Evolutionary conservation across 768 basidiomycete species (phyloP), one percentile per base, ranked within the genome.

Genomic region (Collybiopsis confluens): DNA sequence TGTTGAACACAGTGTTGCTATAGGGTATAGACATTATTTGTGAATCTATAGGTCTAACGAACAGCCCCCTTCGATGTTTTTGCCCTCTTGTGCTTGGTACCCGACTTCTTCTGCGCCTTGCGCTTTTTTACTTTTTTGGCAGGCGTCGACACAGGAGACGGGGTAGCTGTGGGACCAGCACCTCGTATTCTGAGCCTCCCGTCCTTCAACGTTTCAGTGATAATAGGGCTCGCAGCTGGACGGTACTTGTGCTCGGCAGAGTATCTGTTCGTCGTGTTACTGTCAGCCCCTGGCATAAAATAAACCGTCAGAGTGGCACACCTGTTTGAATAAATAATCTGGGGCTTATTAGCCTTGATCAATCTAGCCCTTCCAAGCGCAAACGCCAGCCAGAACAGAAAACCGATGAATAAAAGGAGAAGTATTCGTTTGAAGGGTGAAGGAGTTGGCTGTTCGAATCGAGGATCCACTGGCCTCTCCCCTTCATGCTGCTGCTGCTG

Each of bases 221-320:
- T 77, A 40, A 93, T 72, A 10, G 92, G 90, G 56, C 88, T 91
- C 5, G 91, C 90, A 10, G 92, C 91, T 0, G 92, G 91, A 21
- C 91, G 75, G 64, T 79, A 92, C 67, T 85, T 90, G 72, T 79
- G 80, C 61, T 91, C 85, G 56, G 87, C 85, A 11, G 89, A 92
- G 64, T 93, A 94, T 57, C 92, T 93, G 53, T 13, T 40, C 5
- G 30, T 15, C 1, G 38, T 8, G n/a, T n/a, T n/a, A n/a, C n/a
- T n/a, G n/a, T n/a, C n/a, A n/a, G n/a, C n/a, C n/a, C n/a, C n/a
- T n/a, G n/a, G n/a, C n/a, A n/a, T n/a, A n/a, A n/a, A n/a, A n/a
- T n/a, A n/a, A n/a, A n/a, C n/a, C n/a, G n/a, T n/a, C n/a, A n/a
- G n/a, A n/a, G n/a, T n/a, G n/a, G n/a, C 78, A 54, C 54, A 89